phyloP scores from a whole-genome alignment of 2,329 filamentous ascomycete genomes.

The Colletotrichum horii region DNA sequence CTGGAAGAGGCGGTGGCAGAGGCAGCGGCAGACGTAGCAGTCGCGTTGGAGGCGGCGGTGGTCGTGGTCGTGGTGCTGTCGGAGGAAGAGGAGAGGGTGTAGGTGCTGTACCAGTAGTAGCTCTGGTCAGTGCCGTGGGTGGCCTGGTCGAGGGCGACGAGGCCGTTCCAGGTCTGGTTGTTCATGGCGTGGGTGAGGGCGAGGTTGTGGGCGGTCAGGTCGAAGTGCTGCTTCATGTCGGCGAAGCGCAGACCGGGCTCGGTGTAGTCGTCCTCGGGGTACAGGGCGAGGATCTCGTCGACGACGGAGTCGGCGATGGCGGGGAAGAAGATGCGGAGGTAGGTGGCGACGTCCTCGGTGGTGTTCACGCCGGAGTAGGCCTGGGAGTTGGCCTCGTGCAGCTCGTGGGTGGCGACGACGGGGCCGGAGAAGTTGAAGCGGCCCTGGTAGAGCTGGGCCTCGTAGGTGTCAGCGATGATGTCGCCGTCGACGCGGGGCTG shows the following conservation, averaged over 20 bases:
- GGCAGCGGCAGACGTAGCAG: neutral
- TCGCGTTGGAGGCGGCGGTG: neutral
- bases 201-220: neutral
- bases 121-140: conserved; percentile 7
- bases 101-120: conserved; percentile 8
- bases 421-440: conserved; percentile 29
- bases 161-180: neutral
- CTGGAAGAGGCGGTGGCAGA: neutral
- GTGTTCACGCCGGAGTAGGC: conserved; percentile 44
- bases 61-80: neutral
- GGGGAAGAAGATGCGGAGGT: conserved; percentile 34
- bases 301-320: conserved; percentile 25
- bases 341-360: conserved; percentile 42
- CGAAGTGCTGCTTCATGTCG: conserved; percentile 2
- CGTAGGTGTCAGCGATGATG: conserved; percentile 34
- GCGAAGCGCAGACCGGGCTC: neutral
- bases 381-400: conserved; percentile 56
- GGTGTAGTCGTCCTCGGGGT: neutral
- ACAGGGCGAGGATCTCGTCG: conserved; percentile 42
- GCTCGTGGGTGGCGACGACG: conserved; percentile 22
- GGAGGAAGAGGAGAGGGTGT: neutral
- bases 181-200: conserved; percentile 1
- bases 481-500: conserved; percentile 39
- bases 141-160: neutral
- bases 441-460: conserved; percentile 30